phyloP scores from a whole-genome alignment of 192 early-diverging fungal species.

The Mortierella claussenii region DNA sequence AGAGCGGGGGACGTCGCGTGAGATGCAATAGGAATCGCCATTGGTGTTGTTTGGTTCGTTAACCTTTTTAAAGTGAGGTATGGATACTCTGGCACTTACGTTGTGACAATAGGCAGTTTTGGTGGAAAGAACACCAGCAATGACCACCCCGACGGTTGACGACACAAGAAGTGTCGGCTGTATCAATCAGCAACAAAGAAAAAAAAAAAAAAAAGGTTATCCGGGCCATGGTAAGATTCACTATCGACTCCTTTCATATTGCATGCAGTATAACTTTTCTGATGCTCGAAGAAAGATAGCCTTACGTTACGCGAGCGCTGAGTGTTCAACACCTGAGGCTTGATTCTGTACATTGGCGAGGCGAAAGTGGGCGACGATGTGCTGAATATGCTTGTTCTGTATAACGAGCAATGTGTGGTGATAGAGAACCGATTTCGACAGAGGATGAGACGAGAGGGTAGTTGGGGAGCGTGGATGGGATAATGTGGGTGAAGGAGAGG shows the following conservation, averaged over 20 bases:
- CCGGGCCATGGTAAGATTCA: no score
- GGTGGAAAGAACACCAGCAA: neutral
- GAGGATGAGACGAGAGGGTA: no score
- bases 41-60: no score
- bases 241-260: no score
- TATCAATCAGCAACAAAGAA: no score
- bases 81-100: slow-evolving; percentile 12
- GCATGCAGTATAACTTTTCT: no score
- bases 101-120: slow-evolving; percentile 22
- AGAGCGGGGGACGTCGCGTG: neutral
- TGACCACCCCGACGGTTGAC: slow-evolving; percentile 10
- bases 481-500: no score
- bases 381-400: neutral
- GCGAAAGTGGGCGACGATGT: neutral
- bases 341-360: slow-evolving; percentile 34
- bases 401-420: neutral
- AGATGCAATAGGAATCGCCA: no score
- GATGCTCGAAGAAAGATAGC: no score
- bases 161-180: slow-evolving; percentile 22
- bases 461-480: no score
- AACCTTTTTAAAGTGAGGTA: neutral
- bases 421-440: no score
- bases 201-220: no score
- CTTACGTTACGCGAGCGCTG: slow-evolving; percentile 32
- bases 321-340: slow-evolving; percentile 16